Percentiles rank a stretch among this genome's conserved stretches.
Evolutionary conservation across 2,329 filamentous ascomycete genomes (phyloP).

Genomic region (Aureobasidium sp.): DNA sequence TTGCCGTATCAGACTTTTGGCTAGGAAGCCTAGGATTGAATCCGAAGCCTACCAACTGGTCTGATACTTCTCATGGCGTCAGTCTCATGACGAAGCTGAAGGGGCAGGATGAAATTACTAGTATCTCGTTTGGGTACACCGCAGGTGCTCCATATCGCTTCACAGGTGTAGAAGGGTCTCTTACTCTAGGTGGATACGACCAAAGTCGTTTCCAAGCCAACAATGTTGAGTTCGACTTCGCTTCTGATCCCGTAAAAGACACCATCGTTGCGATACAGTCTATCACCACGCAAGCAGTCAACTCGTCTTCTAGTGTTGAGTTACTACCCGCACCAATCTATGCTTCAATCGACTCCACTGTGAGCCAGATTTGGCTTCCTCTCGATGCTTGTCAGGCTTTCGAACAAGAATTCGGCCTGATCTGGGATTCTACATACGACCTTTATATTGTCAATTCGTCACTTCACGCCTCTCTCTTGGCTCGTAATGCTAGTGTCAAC

Average conservation of each 20-base stretch:
- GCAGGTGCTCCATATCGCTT: slow-evolving; percentile 62
- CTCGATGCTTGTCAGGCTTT: slow-evolving; percentile 26
- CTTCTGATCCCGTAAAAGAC: slow-evolving; percentile 49
- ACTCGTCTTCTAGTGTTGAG: slow-evolving; percentile 25
- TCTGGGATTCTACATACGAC: slow-evolving; percentile 26
- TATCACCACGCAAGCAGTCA: slow-evolving; percentile 27
- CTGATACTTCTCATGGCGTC: slow-evolving; percentile 39
- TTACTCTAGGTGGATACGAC: slow-evolving; percentile 66
- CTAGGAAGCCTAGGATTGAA: slow-evolving; percentile 42
- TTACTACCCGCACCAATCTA: slow-evolving; percentile 32
- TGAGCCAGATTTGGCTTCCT: slow-evolving; percentile 35
- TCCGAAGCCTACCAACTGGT: slow-evolving; percentile 42
- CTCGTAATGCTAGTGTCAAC: slow-evolving; percentile 34
- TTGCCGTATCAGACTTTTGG: slow-evolving; percentile 34
- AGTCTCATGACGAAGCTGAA: slow-evolving; percentile 48
- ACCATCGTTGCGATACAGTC: slow-evolving; percentile 49
- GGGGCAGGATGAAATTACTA: slow-evolving; percentile 53
- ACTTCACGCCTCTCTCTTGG: slow-evolving; percentile 24
- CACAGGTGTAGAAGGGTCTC: slow-evolving; percentile 29
- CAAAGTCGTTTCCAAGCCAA: slow-evolving; percentile 53
- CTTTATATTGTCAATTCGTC: slow-evolving; percentile 32
- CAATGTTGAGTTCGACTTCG: slow-evolving; percentile 49
- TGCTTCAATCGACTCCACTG: slow-evolving; percentile 34
- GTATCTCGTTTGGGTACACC: slow-evolving; percentile 67
- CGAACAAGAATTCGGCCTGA: slow-evolving; percentile 29